Evolutionary conservation across 345 rosid genomes (phyloP).

Genomic region (Populus simonii): DNA sequence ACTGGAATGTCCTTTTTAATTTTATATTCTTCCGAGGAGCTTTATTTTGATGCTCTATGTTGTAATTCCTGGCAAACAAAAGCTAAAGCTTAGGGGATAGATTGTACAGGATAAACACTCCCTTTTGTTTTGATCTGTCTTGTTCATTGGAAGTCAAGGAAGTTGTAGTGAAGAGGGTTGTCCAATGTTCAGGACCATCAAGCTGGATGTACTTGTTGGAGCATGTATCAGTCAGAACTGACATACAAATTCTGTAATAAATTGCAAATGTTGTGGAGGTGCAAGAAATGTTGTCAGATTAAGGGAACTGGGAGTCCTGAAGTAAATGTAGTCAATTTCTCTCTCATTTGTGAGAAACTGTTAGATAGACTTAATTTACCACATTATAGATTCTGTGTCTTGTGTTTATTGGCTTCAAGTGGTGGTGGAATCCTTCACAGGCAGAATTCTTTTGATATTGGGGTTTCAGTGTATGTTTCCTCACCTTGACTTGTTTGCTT

Average conservation of each 20-base stretch:
- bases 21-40: constrained; percentile 41
- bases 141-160: neutral
- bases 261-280: neutral
- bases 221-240: neutral
- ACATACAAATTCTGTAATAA: neutral
- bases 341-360: neutral
- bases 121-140: neutral
- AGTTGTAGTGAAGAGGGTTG: neutral
- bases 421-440: too few relatives aligned
- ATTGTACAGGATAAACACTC: constrained; percentile 31
- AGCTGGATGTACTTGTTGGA: neutral
- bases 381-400: too few relatives aligned
- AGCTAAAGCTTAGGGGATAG: constrained; percentile 18
- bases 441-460: neutral
- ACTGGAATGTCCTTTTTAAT: constrained; percentile 37
- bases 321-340: neutral
- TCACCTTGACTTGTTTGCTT: neutral
- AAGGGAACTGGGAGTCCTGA: neutral
- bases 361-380: too few relatives aligned
- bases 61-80: constrained; percentile 28
- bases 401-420: too few relatives aligned
- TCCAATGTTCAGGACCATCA: neutral
- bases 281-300: neutral
- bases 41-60: constrained; percentile 56
- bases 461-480: neutral